Evolutionary conservation across 225 moss, liverwort and hornwort species (phyloP), one percentile per base, ranked within the genome.

Genomic region (Ulota crispa): DNA sequence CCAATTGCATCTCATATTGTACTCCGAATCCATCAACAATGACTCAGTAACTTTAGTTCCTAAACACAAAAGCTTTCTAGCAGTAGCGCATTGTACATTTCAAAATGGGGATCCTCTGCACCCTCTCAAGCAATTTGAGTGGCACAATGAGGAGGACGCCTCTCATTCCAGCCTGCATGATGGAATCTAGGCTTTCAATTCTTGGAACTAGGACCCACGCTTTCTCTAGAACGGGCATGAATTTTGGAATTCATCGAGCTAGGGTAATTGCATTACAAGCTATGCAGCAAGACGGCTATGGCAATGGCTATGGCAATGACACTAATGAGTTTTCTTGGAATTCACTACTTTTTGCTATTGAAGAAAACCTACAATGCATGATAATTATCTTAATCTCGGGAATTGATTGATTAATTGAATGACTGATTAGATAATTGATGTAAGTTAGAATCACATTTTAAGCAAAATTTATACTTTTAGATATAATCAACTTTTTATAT

Each of bases 321-420:
- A 6, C 24, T 11, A 70, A 75, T 24, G 81, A 82, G 18, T 45
- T 69, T 50, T 79, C 83, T 0, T 72, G 81, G 85, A 75, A 87
- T 56, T 72, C 89, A 20, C 65, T 83, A 79, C 95, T 88, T 36
- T 85, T 86, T 74, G 89, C 84, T 34, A 78, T 83, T 34, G 93
- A 88, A 50, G 89, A 91, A 41, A 87, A 81, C 72, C 27, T 88
- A 39, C 83, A 91, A 64, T 85, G 86, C 72, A 80, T 95, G 93
- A 93, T 93, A 82, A 75, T 21, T 59, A 34, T 3, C 23, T 43
- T 21, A 5, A 60, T 4, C 19, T 73, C 18, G 9, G 39, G 27
- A 41, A 26, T 23, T 54, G n/a, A 20, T 39, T 11, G 37, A n/a
- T n/a, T n/a, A n/a, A n/a, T n/a, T n/a, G n/a, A n/a, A n/a, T n/a